Conservation (phyloP, 2,329 filamentous ascomycete genomes). For the Zarea fungicola region DNA sequence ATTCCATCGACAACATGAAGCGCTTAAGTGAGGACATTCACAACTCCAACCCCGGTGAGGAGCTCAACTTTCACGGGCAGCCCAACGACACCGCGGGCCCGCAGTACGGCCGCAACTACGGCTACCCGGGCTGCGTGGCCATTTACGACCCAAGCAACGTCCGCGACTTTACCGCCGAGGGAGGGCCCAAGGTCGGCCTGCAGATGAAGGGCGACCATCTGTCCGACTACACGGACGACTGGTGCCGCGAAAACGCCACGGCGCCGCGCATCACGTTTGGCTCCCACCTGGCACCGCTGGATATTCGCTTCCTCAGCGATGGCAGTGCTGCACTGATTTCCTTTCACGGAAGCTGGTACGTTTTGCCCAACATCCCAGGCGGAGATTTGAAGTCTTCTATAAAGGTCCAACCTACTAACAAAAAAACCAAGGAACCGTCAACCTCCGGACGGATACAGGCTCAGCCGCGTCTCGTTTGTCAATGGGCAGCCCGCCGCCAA, state of each 20-base stretch:
- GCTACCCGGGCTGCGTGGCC: constrained; percentile 59
- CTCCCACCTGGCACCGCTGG: constrained; percentile 59
- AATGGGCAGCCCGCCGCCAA: constrained; percentile 29
- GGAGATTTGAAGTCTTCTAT: too few relatives aligned
- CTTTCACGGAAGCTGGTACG: constrained; percentile 57
- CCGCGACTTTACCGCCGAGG: constrained; percentile 25
- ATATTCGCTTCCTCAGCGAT: constrained; percentile 54
- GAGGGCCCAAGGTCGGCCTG: constrained; percentile 15
- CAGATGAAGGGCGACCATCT: constrained; percentile 23
- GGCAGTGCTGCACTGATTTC: constrained; percentile 53
- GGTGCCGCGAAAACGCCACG: constrained; percentile 18
- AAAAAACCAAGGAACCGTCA: constrained; percentile 24
- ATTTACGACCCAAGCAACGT: constrained; percentile 42
- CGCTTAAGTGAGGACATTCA: constrained; percentile 54
- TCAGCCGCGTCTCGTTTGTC: constrained; percentile 32
- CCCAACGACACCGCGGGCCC: constrained; percentile 29
- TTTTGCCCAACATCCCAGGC: too few relatives aligned
- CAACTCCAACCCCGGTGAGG: constrained; percentile 63
- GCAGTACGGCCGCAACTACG: constrained; percentile 45
- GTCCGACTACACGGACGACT: constrained; percentile 18
- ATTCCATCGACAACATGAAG: constrained; percentile 56
- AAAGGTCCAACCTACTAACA: too few relatives aligned
- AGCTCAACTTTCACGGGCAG: constrained; percentile 64
- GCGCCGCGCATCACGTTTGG: constrained; percentile 22
- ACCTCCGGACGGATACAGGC: constrained; percentile 32